phyloP scores from a whole-genome alignment of 2,329 filamentous ascomycete genomes.

The Boeremia exigua region DNA sequence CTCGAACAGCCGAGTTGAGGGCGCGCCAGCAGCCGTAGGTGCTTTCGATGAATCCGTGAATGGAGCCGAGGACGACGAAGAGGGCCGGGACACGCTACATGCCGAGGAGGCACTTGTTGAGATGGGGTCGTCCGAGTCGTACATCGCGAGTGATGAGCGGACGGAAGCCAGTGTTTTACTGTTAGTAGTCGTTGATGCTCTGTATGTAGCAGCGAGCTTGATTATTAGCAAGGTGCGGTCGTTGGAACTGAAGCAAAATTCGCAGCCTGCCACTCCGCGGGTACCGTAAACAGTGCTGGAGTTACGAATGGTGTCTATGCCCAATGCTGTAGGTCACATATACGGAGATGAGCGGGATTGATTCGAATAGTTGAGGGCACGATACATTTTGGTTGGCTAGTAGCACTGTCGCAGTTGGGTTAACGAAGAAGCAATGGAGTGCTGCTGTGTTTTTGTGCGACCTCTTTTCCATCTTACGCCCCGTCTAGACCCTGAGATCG shows the following conservation, averaged over 20 bases:
- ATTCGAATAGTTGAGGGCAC: slow-evolving; percentile 38
- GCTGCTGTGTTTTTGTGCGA: neutral
- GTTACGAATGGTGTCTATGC: slow-evolving; percentile 7
- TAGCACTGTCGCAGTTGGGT: neutral
- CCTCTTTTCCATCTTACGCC: neutral
- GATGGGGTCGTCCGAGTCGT: slow-evolving; percentile 1
- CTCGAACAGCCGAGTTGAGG: slow-evolving; percentile 41
- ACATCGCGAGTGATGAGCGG: neutral
- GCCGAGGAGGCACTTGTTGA: slow-evolving; percentile 22
- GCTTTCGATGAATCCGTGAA: slow-evolving; percentile 8
- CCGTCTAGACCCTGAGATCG: slow-evolving; percentile 11
- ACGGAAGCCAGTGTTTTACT: neutral
- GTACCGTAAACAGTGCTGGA: neutral
- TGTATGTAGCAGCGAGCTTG: neutral
- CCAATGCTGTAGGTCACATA: slow-evolving; percentile 44
- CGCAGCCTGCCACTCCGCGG: neutral
- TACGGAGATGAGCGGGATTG: slow-evolving; percentile 32
- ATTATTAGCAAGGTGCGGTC: neutral
- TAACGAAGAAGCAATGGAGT: neutral
- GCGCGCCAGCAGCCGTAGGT: slow-evolving; percentile 31
- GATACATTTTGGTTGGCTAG: slow-evolving; percentile 2
- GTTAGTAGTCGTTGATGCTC: neutral
- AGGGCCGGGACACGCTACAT: slow-evolving; percentile 23
- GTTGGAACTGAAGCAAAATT: neutral
- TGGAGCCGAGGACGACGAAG: slow-evolving; percentile 21